A percentile compares a stretch with the other conserved stretches of the same genome.
phyloP scores from a whole-genome alignment of 192 early-diverging fungal species.

The Gryganskiella cystojenkinii region DNA sequence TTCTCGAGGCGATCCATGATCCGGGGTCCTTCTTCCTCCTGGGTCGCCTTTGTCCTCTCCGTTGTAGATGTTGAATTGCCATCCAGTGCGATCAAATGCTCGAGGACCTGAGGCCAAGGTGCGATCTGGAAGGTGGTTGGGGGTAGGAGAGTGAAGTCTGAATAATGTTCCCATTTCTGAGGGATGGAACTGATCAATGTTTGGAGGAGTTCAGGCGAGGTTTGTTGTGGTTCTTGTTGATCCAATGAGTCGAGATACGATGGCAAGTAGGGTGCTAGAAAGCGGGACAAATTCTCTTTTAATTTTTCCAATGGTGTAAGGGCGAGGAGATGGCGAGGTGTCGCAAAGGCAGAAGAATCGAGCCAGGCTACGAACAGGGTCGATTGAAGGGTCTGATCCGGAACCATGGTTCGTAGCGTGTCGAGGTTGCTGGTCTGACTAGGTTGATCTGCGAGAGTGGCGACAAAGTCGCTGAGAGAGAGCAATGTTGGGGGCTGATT shows the following conservation, averaged over 20 bases:
- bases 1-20: constrained; percentile 20
- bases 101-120: constrained; percentile 29
- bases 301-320: constrained; percentile 43
- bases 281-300: constrained; percentile 3
- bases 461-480: constrained; percentile 17
- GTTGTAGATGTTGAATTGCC: no score
- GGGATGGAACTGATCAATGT: constrained; percentile 44
- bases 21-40: not conserved
- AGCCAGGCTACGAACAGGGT: constrained; percentile 23
- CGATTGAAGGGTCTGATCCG: constrained; percentile 17
- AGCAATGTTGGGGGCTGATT: not conserved
- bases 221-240: not conserved
- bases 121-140: constrained; percentile 28
- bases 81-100: constrained; percentile 13
- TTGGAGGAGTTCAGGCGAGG: not conserved
- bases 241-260: not conserved
- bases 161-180: constrained; percentile 57
- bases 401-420: not conserved
- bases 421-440: no score
- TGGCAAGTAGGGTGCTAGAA: constrained; percentile 23
- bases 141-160: constrained; percentile 50
- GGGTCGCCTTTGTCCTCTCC: not conserved
- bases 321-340: constrained; percentile 34
- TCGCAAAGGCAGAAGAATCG: constrained; percentile 12
- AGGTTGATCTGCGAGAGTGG: no score